Base-by-base conservation (phyloP, 2,329 filamentous ascomycete species). In the Cladosporium sp. region DNA sequence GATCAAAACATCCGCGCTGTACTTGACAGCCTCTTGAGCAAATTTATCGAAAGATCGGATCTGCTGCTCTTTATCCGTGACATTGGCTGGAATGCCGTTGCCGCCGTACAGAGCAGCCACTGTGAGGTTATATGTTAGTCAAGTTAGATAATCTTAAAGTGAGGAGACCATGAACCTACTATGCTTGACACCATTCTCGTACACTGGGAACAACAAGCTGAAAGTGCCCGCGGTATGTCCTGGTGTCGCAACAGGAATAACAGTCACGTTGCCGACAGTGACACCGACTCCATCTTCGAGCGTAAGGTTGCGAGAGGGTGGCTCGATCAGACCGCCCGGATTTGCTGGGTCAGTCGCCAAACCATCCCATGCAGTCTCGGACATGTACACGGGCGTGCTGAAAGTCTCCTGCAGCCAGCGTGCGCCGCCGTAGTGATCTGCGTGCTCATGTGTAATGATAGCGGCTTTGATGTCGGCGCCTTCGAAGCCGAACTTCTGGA, bases 391-490 rank as follows among this genome's bases (percentile, higher is more conserved):
- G 1, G 55, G 40, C 6, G 56, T 34, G 22, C 45, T 30, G 30
- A 49, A 64, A 5, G 45, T 59, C 20, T 62, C 58, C 43, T 64
- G 60, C 19, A 64, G 30, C 50, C 58, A 64, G 12, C 20, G 51
- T 5, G 59, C 58, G 5, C 62, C 60, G 22, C 62, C 60, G 36
- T 60, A 62, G 36, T 64, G 59, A 34, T 64, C 60, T 11, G 55
- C 43, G 36, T 64, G 60, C 50, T 64, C 61, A 20, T 63, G 61
- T 11, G 61, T 64, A 17, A 64, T 57, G 25, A 63, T 42, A 19
- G 63, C 50, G 28, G 39, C 43, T 17, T 57, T 60, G 50, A 64
- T 63, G 37, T 63, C 58, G 14, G 39, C 28, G 15, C 56, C 59
- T 22, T 59, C 37, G 17, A 54, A 61, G 15, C 61, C 62, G 59